Conservation (phyloP, 2,329 filamentous ascomycete genomes). For the Xylariaceae sp. region DNA sequence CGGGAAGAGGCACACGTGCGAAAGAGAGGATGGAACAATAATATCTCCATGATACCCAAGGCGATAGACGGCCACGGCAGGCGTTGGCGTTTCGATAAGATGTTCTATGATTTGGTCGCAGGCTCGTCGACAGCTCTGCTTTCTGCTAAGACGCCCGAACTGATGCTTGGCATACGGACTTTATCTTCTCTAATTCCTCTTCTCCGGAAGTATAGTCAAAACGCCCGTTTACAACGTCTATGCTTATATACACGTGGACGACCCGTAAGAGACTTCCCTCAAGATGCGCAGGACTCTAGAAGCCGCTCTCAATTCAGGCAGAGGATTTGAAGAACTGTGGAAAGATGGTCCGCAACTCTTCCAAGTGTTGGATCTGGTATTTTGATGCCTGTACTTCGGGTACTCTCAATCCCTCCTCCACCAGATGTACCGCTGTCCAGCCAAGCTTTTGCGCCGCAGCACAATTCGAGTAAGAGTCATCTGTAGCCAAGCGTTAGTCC, state of each 20-base stretch:
- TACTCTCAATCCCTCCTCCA: conserved; percentile 67
- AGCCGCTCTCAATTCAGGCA: conserved; percentile 1
- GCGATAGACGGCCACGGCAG: conserved; percentile 3
- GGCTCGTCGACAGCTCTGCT: background rate
- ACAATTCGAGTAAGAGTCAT: conserved; percentile 85
- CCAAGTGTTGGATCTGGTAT: conserved; percentile 69
- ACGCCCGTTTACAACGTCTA: background rate
- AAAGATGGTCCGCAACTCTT: conserved; percentile 71
- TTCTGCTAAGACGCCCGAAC: background rate
- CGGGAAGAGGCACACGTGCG: background rate
- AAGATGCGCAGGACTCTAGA: background rate
- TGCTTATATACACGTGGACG: background rate
- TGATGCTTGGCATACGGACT: background rate
- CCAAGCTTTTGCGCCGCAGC: conserved; percentile 70
- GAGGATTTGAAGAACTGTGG: conserved; percentile 76
- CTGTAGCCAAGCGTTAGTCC: conserved; percentile 41
- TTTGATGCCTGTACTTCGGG: conserved; percentile 64
- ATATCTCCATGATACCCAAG: conserved; percentile 27
- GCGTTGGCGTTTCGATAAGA: conserved; percentile 20
- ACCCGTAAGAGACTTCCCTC: background rate
- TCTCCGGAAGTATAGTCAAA: background rate
- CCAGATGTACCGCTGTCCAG: conserved; percentile 81
- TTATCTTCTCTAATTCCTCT: background rate
- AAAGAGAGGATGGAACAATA: background rate
- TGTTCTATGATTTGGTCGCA: background rate